Percentiles rank a stretch among this genome's conserved stretches.
Conservation (phyloP, 2,329 filamentous ascomycete genomes). For the Pseudogymnoascus sp. region DNA sequence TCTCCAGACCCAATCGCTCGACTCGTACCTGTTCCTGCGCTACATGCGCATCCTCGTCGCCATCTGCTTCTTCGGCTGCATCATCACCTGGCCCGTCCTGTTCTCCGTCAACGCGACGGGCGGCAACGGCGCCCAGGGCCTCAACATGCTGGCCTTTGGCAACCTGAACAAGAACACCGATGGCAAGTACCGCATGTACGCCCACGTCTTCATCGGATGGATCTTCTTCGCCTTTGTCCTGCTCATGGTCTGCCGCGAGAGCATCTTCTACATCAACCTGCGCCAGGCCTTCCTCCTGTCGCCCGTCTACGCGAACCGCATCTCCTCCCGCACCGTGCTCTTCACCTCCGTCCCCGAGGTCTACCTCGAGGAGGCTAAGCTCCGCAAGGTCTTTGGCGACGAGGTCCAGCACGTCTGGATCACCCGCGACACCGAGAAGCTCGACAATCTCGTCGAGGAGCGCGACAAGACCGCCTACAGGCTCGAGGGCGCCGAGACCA, state of each 20-base stretch:
- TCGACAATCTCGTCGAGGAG: slow-evolving; percentile 74
- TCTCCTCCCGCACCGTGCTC: slow-evolving; percentile 85
- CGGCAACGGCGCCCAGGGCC: slow-evolving; percentile 51
- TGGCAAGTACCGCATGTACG: slow-evolving; percentile 54
- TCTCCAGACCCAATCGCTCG: slow-evolving; percentile 83
- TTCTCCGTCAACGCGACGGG: slow-evolving; percentile 83
- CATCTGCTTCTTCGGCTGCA: slow-evolving; percentile 75
- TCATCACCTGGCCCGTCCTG: slow-evolving; percentile 79
- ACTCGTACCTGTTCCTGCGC: slow-evolving; percentile 84
- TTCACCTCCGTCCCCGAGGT: slow-evolving; percentile 75
- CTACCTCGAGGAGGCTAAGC: slow-evolving; percentile 68
- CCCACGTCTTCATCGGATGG: slow-evolving; percentile 73
- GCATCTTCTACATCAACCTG: slow-evolving; percentile 85
- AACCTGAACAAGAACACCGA: slow-evolving; percentile 56
- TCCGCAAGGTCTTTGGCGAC: slow-evolving; percentile 74
- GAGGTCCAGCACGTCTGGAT: slow-evolving; percentile 82
- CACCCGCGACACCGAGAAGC: slow-evolving; percentile 63
- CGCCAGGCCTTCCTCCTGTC: slow-evolving; percentile 88
- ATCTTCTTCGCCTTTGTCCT: slow-evolving; percentile 82
- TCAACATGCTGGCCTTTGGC: slow-evolving; percentile 71
- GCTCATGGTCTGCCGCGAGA: slow-evolving; percentile 79
- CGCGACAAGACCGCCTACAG: slow-evolving; percentile 72
- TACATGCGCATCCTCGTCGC: slow-evolving; percentile 73
- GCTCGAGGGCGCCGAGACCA: slow-evolving; percentile 79
- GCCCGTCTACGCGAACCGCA: slow-evolving; percentile 71